phyloP scores from a whole-genome alignment of 352 stramenopile species.

The Pythium myriotylum region DNA sequence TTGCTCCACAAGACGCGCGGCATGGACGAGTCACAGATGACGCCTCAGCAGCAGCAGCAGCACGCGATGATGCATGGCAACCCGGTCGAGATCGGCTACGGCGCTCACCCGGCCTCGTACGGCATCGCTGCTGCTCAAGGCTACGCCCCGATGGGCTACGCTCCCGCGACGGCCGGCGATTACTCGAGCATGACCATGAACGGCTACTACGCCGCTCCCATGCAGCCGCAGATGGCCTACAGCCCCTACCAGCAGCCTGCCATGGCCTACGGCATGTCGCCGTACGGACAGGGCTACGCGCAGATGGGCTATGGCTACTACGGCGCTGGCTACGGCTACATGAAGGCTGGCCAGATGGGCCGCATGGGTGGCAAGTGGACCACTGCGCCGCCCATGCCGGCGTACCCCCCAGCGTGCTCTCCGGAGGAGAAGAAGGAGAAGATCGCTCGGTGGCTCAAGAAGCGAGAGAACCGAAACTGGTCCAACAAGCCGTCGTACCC shows the following conservation, averaged over 20 bases:
- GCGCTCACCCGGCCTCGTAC: conserved; percentile 7
- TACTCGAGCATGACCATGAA: conserved; percentile 34
- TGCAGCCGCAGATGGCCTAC: conserved; percentile 24
- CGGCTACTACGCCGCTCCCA: conserved; percentile 25
- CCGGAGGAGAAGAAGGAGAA: conserved; percentile 87
- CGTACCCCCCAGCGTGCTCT: conserved; percentile 73
- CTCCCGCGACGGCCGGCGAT: conserved; percentile 18
- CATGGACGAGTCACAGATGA: conserved; percentile 19
- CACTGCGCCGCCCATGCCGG: conserved; percentile 67
- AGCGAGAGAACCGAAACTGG: conserved; percentile 83
- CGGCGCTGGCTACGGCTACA: conserved; percentile 48
- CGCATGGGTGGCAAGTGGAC: conserved; percentile 69
- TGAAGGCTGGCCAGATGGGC: conserved; percentile 40
- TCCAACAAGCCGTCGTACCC: conserved; percentile 87
- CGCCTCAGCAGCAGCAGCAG: conserved; percentile 18
- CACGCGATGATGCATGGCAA: conserved; percentile 23
- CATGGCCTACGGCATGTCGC: conserved; percentile 38
- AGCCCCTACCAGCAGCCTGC: conserved; percentile 27
- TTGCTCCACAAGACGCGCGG: conserved; percentile 13
- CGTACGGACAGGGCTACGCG: conserved; percentile 43
- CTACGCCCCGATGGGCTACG: conserved; percentile 26
- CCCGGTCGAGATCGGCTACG: conserved; percentile 29
- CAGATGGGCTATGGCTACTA: conserved; percentile 68
- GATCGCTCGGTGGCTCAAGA: conserved; percentile 84
- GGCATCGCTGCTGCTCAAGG: conserved; percentile 11